Conservation (phyloP, 345 rosid species). For the Linum tenue region DNA sequence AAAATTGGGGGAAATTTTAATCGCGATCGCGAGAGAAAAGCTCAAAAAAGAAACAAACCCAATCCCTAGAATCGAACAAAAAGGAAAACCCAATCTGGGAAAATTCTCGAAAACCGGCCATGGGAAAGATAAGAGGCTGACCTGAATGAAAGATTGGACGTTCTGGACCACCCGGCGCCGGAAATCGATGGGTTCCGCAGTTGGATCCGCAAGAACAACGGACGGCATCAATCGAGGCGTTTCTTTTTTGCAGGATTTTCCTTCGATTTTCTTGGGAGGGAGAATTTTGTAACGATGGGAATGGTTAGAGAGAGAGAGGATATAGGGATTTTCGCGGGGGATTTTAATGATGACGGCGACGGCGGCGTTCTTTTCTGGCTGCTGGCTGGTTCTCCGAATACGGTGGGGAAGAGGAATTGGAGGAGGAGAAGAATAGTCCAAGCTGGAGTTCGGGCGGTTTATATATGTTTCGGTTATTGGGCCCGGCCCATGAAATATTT, state of each 20-base stretch:
- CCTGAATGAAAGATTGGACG: neutral
- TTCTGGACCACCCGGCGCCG: neutral
- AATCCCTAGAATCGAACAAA: no score
- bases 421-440: no score
- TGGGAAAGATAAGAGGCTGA: neutral
- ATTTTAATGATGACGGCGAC: no score
- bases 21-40: no score
- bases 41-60: neutral
- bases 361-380: no score
- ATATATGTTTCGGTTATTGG: no score
- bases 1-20: no score
- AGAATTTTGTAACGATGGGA: neutral
- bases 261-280: neutral
- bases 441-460: no score
- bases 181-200: neutral
- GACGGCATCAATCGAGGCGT: neutral
- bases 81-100: neutral
- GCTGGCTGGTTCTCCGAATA: no score
- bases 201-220: neutral
- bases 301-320: neutral
- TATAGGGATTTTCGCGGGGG: no score
- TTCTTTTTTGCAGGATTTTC: neutral
- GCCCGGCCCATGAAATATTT: no score
- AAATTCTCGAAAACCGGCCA: neutral
- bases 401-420: no score